Evolutionary conservation across 106 monocot genomes (phyloP).

Genomic region (Dioscorea alata): DNA sequence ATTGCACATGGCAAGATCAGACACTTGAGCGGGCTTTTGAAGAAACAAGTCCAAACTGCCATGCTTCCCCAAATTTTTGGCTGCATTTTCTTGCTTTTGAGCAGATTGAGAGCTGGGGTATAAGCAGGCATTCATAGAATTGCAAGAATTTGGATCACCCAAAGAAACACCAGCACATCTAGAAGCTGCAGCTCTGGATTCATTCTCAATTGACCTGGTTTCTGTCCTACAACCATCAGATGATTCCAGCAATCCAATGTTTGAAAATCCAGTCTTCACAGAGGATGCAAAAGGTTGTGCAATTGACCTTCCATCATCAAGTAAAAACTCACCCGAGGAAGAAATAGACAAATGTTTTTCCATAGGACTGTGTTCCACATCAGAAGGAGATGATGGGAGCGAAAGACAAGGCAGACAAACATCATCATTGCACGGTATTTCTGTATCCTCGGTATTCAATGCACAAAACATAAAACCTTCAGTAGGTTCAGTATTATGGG

Average conservation of each 20-base stretch:
- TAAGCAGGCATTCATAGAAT: no score
- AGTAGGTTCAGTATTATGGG: constrained; percentile 16
- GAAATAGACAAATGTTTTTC: neutral
- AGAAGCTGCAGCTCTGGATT: constrained; percentile 8
- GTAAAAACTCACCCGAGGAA: constrained; percentile 15
- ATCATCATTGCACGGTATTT: constrained; percentile 75
- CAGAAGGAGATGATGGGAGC: constrained; percentile 9
- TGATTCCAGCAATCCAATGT: constrained; percentile 22
- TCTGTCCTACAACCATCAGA: neutral
- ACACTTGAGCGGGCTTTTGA: constrained; percentile 13
- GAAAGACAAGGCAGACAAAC: constrained; percentile 22
- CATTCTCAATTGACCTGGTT: constrained; percentile 1
- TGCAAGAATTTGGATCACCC: neutral
- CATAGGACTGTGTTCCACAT: constrained; percentile 13
- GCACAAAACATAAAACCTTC: constrained; percentile 32
- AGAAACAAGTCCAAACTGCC: constrained; percentile 3
- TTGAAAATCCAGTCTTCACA: constrained; percentile 10
- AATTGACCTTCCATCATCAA: constrained; percentile 20
- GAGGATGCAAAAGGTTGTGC: constrained; percentile 10
- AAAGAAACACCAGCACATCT: neutral
- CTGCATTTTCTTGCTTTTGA: constrained; percentile 17
- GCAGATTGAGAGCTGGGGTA: no score
- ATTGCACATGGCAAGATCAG: constrained; percentile 8
- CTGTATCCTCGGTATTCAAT: constrained; percentile 70
- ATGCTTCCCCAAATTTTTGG: constrained; percentile 16